Evolutionary conservation across 352 stramenopile species (phyloP).

Genomic region (Peronospora farinosa): DNA sequence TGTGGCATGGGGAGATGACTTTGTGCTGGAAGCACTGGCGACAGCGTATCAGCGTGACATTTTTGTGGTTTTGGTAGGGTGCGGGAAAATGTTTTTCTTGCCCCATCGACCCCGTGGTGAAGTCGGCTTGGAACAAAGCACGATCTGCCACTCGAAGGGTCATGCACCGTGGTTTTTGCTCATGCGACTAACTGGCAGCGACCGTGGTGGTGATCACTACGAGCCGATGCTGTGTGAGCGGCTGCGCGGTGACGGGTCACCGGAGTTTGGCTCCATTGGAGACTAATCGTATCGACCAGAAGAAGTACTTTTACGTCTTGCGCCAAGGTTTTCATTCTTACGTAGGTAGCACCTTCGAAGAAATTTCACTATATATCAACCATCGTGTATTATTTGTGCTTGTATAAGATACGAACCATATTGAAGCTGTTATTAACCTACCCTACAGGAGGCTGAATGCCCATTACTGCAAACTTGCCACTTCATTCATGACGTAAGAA

Average conservation of each 20-base stretch:
- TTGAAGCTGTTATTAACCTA: background rate
- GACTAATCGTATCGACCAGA: constrained; percentile 32
- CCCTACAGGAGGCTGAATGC: no score
- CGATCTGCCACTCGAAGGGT: constrained; percentile 61
- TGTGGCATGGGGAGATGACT: constrained; percentile 85
- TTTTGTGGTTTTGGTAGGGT: constrained; percentile 83
- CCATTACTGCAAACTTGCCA: no score
- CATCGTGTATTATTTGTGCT: constrained; percentile 4
- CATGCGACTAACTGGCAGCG: constrained; percentile 80
- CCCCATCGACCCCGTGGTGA: constrained; percentile 61
- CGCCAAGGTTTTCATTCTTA: constrained; percentile 19
- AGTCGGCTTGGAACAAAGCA: constrained; percentile 33
- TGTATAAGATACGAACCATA: background rate
- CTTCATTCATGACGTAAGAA: no score
- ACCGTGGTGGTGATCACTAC: constrained; percentile 83
- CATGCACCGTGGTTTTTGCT: constrained; percentile 82
- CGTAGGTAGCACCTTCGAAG: constrained; percentile 3
- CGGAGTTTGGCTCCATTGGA: constrained; percentile 78
- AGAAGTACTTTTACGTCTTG: constrained; percentile 3
- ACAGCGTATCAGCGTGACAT: constrained; percentile 85
- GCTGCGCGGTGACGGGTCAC: constrained; percentile 74
- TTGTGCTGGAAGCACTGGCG: constrained; percentile 76
- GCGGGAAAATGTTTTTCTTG: constrained; percentile 86
- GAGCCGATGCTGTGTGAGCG: constrained; percentile 83
- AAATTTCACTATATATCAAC: constrained; percentile 23